Evolutionary conservation across 495 filamentous ascomycete genomes (phyloP), one percentile per base, ranked within the genome.

Genomic region (Podospora tetraspora): DNA sequence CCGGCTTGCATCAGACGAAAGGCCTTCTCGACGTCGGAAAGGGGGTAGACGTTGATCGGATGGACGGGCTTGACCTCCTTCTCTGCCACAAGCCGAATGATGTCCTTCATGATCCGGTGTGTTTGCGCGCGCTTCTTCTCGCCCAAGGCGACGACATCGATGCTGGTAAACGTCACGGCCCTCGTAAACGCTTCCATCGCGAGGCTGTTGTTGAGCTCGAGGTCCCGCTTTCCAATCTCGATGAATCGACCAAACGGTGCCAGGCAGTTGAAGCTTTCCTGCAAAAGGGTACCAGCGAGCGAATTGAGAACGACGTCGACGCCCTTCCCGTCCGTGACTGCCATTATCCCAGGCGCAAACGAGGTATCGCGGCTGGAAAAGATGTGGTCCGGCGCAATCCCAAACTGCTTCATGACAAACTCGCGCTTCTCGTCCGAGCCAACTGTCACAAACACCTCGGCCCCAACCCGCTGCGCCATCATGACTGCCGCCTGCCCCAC

Each of bases 271-370:
- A 84, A 88, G 0, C 80, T 80, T 9, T 82, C 82, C 23, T 82
- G 84, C 9, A 88, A 70, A 0, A 83, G 73, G n/a, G 80, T 79
- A 1, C 87, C 87, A 0, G 86, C 78, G 0, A 89, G 79, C 0
- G 84, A 87, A 74, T 89, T 89, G 2, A 89, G 76, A 0, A 86
- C 84, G n/a, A 89, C 77, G 68, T 89, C 87, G 0, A 87, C 87
- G 2, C 87, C 87, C 19, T 74, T 70, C 6, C 79, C 80, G 4
- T 73, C 66, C 0, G 89, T 91, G 9, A 74, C 71, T 6, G 74
- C 63, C 72, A 76, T 75, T 21, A 91, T 71, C 0, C 74, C 82
- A 12, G 78, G 24, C 0, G 75, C 81, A 66, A 90, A 84, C 1
- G 72, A 72, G 1, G 62, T 22, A 43, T 78, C 74, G 13, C 78